A percentile compares a stretch with the other conserved stretches of the same genome.
phyloP scores from a whole-genome alignment of 441 rosid genomes.

The Bocquillonia castaneifolia region DNA sequence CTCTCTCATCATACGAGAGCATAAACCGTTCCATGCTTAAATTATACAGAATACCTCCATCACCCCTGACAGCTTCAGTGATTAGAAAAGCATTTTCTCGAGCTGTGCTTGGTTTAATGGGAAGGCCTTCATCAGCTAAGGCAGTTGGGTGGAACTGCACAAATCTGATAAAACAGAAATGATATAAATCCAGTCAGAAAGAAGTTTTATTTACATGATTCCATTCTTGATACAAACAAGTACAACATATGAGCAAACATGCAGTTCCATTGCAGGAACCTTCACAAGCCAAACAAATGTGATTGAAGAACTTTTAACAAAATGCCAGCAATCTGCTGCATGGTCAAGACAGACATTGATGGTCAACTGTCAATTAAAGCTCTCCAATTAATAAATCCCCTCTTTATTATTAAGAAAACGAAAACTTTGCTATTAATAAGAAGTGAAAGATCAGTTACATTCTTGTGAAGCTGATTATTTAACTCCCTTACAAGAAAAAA shows the following conservation, averaged over 20 bases:
- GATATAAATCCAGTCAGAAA: slow-evolving; percentile 1
- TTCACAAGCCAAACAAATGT: not conserved
- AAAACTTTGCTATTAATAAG: no score
- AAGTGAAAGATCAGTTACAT: no score
- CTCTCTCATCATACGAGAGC: slow-evolving; percentile 79
- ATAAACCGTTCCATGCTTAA: slow-evolving; percentile 77
- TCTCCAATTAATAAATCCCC: no score
- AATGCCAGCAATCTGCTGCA: not conserved
- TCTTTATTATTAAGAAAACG: not conserved
- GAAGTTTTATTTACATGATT: not conserved
- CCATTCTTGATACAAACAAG: not conserved
- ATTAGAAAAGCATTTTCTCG: slow-evolving; percentile 87
- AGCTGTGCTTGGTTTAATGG: slow-evolving; percentile 48
- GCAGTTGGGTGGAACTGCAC: slow-evolving; percentile 99
- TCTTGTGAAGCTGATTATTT: not conserved
- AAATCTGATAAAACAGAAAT: slow-evolving; percentile 42
- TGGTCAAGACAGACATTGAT: no score
- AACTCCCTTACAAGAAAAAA: not conserved
- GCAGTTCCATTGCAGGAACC: not conserved
- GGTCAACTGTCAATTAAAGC: no score
- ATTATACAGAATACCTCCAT: slow-evolving; percentile 91
- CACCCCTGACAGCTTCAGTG: slow-evolving; percentile 94
- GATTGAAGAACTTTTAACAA: not conserved
- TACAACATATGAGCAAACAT: slow-evolving; percentile 1
- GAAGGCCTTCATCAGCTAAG: slow-evolving; percentile 93